Percentiles rank a stretch among this genome's conserved stretches.
phyloP scores from a whole-genome alignment of 2,329 filamentous ascomycete genomes.

The Hypoxylon rubiginosum region DNA sequence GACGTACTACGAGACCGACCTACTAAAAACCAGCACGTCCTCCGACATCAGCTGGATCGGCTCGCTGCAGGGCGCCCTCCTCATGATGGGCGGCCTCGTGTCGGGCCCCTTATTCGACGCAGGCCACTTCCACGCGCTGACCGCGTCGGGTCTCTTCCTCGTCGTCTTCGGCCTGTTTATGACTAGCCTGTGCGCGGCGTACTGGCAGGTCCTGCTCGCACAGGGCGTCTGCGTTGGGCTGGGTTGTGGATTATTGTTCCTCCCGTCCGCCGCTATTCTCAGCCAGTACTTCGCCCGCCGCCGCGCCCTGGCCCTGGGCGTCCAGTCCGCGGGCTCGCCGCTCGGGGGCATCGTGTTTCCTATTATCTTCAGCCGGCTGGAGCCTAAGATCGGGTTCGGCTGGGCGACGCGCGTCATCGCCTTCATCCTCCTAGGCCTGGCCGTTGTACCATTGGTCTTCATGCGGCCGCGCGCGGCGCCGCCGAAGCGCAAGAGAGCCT shows the following conservation, averaged over 20 bases:
- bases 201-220: constrained; percentile 52
- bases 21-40: constrained; percentile 31
- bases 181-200: constrained; percentile 54
- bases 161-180: constrained; percentile 55
- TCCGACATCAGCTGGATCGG: constrained; percentile 52
- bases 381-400: constrained; percentile 61
- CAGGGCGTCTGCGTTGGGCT: constrained; percentile 46
- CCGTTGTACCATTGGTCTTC: constrained; percentile 46
- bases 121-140: constrained; percentile 50
- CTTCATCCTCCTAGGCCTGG: constrained; percentile 54
- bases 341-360: constrained; percentile 58
- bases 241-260: constrained; percentile 44
- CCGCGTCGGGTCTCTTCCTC: constrained; percentile 44
- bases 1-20: constrained; percentile 46
- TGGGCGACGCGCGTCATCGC: constrained; percentile 63
- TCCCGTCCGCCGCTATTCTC: constrained; percentile 43
- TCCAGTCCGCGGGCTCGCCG: constrained; percentile 41
- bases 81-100: constrained; percentile 51
- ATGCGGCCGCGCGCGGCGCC: constrained; percentile 49
- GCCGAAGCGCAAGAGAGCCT: constrained; percentile 37
- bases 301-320: constrained; percentile 44
- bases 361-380: constrained; percentile 58
- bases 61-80: constrained; percentile 51
- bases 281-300: constrained; percentile 51
- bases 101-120: constrained; percentile 53